These are phyloP conservation scores for Phoma sp. DNA, from an alignment of 2,329 filamentous ascomycete genomes.

Conservation along the genomic window DNA sequence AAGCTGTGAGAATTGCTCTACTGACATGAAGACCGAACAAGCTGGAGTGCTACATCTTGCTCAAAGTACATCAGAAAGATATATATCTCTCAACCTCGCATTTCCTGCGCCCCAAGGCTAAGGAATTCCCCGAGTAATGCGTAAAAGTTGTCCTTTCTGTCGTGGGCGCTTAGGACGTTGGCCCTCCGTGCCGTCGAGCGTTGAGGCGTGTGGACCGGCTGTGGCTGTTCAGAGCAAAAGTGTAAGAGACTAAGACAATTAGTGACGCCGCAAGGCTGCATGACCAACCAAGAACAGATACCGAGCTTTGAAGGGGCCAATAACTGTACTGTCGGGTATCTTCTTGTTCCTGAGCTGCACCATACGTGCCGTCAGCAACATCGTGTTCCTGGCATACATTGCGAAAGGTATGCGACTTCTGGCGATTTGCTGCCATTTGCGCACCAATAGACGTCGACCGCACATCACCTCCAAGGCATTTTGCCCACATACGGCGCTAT, in stretches of 20 bases:
- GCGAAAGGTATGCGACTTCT: slow-evolving; percentile 1
- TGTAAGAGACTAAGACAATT: slow-evolving; percentile 23
- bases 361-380: slow-evolving; percentile 13
- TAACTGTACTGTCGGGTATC: slow-evolving; percentile 21
- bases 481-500: slow-evolving; percentile 26
- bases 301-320: slow-evolving; percentile 12
- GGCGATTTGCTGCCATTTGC: slow-evolving; percentile 11
- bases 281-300: slow-evolving; percentile 25
- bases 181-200: slow-evolving; percentile 41
- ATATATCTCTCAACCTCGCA: slow-evolving; percentile 38
- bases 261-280: slow-evolving; percentile 34
- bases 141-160: slow-evolving; percentile 31
- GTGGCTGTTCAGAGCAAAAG: slow-evolving; percentile 40
- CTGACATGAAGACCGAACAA: slow-evolving; percentile 42
- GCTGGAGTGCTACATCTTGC: slow-evolving; percentile 20
- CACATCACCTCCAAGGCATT: neutral
- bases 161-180: slow-evolving; percentile 39
- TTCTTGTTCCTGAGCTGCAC: slow-evolving; percentile 21
- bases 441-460: slow-evolving; percentile 7
- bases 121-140: slow-evolving; percentile 13
- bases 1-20: slow-evolving; percentile 46
- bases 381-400: slow-evolving; percentile 13
- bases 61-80: slow-evolving; percentile 24
- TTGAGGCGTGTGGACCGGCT: slow-evolving; percentile 33
- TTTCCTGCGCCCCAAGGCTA: slow-evolving; percentile 13